phyloP scores from a whole-genome alignment of 805 yeast genomes.

The Wickerhamiella qilinensis region DNA sequence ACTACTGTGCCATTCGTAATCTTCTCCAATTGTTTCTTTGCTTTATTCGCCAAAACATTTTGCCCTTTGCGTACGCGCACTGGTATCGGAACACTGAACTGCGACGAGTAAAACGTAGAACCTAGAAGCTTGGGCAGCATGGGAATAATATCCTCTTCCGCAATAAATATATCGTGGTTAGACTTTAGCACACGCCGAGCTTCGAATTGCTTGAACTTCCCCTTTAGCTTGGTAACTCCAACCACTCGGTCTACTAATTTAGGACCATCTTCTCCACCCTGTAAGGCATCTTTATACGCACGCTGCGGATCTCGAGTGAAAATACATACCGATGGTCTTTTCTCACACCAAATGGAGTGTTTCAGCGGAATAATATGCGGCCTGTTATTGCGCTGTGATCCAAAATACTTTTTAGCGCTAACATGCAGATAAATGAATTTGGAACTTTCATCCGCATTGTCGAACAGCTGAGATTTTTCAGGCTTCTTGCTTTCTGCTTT shows the following conservation, averaged over 20 bases:
- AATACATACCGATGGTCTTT: slow-evolving; percentile 37
- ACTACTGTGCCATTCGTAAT: slow-evolving; percentile 42
- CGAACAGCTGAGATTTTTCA: slow-evolving; percentile 32
- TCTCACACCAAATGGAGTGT: slow-evolving; percentile 33
- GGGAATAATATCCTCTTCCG: slow-evolving; percentile 70
- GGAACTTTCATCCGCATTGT: slow-evolving; percentile 40
- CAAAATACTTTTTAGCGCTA: slow-evolving; percentile 47
- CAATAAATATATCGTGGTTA: slow-evolving; percentile 60
- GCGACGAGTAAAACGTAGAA: slow-evolving; percentile 51
- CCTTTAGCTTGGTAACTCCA: slow-evolving; percentile 60
- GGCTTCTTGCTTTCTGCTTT: slow-evolving; percentile 23
- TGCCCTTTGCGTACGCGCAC: slow-evolving; percentile 21
- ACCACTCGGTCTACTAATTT: slow-evolving; percentile 32
- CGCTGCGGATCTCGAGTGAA: slow-evolving; percentile 53
- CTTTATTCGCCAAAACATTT: slow-evolving; percentile 34
- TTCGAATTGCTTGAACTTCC: slow-evolving; percentile 77
- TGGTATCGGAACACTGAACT: slow-evolving; percentile 53
- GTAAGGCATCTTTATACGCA: slow-evolving; percentile 24
- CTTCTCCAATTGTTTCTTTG: slow-evolving; percentile 42
- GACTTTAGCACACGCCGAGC: slow-evolving; percentile 59
- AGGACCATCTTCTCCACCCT: slow-evolving; percentile 7
- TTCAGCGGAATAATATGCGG: slow-evolving; percentile 26
- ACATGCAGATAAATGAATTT: slow-evolving; percentile 41
- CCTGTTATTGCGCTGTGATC: slow-evolving; percentile 35
- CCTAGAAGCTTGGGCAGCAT: slow-evolving; percentile 75